These are phyloP conservation scores for Trichoderma asperellum DNA, from an alignment of 2,329 filamentous ascomycete species.

Conservation along the genomic window DNA sequence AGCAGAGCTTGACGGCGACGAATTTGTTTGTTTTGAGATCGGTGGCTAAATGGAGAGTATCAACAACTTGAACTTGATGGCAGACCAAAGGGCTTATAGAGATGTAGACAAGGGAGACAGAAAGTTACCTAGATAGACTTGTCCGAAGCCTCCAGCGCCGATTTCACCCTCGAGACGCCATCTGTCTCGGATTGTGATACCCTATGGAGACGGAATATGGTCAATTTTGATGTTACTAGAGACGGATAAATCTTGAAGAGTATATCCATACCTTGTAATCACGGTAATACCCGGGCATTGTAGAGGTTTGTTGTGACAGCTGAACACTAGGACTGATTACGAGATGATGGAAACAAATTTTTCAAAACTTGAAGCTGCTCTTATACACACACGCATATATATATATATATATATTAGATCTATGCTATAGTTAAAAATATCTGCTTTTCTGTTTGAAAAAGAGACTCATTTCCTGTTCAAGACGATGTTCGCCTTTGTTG, in stretches of 20 bases:
- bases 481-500: not conserved
- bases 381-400: not conserved
- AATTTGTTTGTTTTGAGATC: constrained; percentile 38
- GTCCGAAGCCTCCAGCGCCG: constrained; percentile 25
- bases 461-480: not conserved
- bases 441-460: not conserved
- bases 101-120: no score
- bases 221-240: not conserved
- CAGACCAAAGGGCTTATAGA: not conserved
- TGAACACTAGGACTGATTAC: not conserved
- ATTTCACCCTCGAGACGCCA: constrained; percentile 22
- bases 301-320: not conserved
- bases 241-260: not conserved
- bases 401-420: not conserved
- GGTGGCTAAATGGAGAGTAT: constrained; percentile 28
- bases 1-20: constrained; percentile 40
- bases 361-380: not conserved
- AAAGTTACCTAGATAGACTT: constrained; percentile 22
- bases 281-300: not conserved
- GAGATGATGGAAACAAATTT: not conserved
- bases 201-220: not conserved
- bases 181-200: not conserved
- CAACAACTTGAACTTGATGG: not conserved
- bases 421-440: not conserved
- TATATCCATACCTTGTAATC: not conserved